Evolutionary conservation across 495 filamentous ascomycete genomes (phyloP), one percentile per base, ranked within the genome.

Genomic region (Pseudoneurospora amorphoporcata): DNA sequence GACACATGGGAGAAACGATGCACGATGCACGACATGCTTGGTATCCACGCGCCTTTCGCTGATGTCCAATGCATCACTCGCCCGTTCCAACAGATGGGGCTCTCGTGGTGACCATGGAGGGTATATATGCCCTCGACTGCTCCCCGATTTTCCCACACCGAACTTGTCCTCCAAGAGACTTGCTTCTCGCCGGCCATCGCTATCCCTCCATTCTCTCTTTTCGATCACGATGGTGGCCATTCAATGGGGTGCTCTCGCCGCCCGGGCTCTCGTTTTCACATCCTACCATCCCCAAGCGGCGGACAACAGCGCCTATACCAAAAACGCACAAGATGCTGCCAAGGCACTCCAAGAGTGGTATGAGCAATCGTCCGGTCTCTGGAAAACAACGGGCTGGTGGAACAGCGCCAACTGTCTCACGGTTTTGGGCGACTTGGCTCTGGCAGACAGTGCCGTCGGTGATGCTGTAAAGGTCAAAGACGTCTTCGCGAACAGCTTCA

Each of bases 351-450:
- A 92, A 74, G 71, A 65, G 35, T 92, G 88, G 88, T 93, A 92
- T 73, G 86, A 92, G 76, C 69, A 72, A 4, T 74, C 74, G 8
- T 90, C 84, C 0, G 91, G 91, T 17, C 81, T 92, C 12, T 93
- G 89, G 89, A 78, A 88, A 73, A 90, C 87, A 0, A 84, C 83
- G 37, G 88, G 88, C 2, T 94, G 92, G 92, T 94, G 92, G 92
- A 92, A 93, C 79, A 87, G 86, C 45, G 91, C 88, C 71, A 94
- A 92, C 77, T 86, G 84, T 71, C 79, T 93, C 73, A 92, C 89
- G 3, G 83, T 85, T 35, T 77, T 92, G 43, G 87, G 85, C 73
- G 89, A 93, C 75, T 84, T 90, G 73, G 89, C 88, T 17, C 73
- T 81, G 10, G 43, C 86, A 29, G 78, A 79, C 43, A 73, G 72